Evolutionary conservation across 2,329 filamentous ascomycete species (phyloP).

Genomic region (Colletotrichum godetiae): DNA sequence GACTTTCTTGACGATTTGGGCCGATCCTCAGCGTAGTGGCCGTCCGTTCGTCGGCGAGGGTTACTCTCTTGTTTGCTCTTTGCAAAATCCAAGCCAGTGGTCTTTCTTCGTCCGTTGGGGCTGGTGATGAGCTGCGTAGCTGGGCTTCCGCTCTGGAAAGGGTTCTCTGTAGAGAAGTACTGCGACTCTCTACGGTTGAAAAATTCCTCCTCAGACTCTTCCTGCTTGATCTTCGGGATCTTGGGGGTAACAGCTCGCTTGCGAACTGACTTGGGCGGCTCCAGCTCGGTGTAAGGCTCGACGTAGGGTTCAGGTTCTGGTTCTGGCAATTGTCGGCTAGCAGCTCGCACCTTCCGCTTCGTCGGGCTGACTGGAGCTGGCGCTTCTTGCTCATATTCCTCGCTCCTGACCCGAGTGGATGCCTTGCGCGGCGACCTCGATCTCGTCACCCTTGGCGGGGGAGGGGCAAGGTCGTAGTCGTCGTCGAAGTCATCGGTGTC

Average conservation of each 20-base stretch:
- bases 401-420: constrained; percentile 62
- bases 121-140: constrained; percentile 64
- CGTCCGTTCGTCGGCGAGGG: constrained; percentile 57
- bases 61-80: constrained; percentile 44
- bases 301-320: constrained; percentile 35
- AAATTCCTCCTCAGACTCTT: constrained; percentile 63
- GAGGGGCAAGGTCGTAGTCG: constrained; percentile 66
- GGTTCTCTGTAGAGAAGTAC: constrained; percentile 87
- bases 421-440: constrained; percentile 67
- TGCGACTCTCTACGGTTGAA: constrained; percentile 48
- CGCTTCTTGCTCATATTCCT: constrained; percentile 58
- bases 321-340: constrained; percentile 65
- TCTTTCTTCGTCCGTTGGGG: constrained; percentile 61
- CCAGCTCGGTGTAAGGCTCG: constrained; percentile 61
- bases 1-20: constrained; percentile 48
- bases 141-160: constrained; percentile 89
- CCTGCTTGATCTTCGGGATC: constrained; percentile 57
- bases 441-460: constrained; percentile 61
- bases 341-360: constrained; percentile 65
- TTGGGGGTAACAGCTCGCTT: constrained; percentile 62
- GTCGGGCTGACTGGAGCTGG: constrained; percentile 57
- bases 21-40: constrained; percentile 23
- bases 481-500: constrained; percentile 72
- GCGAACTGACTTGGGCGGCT: constrained; percentile 54
- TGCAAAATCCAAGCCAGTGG: constrained; percentile 45